These are phyloP conservation scores for Pyricularia grisea DNA, from an alignment of 2,329 filamentous ascomycete genomes.

Conservation along the genomic window DNA sequence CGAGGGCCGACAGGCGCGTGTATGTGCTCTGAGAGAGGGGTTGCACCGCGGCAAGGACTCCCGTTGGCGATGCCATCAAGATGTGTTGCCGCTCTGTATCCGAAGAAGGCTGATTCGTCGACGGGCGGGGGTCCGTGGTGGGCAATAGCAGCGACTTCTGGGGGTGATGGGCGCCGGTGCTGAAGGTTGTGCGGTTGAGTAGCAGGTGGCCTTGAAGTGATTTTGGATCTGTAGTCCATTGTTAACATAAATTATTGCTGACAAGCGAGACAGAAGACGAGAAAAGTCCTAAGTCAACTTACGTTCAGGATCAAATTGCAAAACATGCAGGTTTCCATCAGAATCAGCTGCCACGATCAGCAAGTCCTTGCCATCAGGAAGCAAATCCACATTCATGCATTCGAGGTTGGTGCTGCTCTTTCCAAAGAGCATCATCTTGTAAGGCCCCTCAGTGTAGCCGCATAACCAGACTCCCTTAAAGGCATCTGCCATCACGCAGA, in stretches of 20 bases:
- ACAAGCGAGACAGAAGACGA: neutral
- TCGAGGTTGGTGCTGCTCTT: slow-evolving; percentile 75
- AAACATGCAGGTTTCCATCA: slow-evolving; percentile 75
- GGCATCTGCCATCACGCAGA: slow-evolving; percentile 82
- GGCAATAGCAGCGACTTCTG: slow-evolving; percentile 69
- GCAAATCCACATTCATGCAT: slow-evolving; percentile 73
- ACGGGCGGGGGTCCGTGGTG: slow-evolving; percentile 37
- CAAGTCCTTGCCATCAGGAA: slow-evolving; percentile 76
- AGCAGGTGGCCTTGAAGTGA: slow-evolving; percentile 82
- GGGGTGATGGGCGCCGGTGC: slow-evolving; percentile 68
- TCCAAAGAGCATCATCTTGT: slow-evolving; percentile 86
- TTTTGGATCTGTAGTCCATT: slow-evolving; percentile 62
- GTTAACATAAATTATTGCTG: slow-evolving; percentile 15
- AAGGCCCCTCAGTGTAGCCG: slow-evolving; percentile 93
- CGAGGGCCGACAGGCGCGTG: slow-evolving; percentile 71
- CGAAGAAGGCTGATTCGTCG: neutral
- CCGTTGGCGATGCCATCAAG: slow-evolving; percentile 36
- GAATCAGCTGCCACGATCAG: slow-evolving; percentile 77
- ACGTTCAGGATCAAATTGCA: slow-evolving; percentile 95
- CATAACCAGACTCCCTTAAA: slow-evolving; percentile 95
- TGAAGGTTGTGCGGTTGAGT: slow-evolving; percentile 80
- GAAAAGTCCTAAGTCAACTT: slow-evolving; percentile 25
- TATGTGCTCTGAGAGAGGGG: slow-evolving; percentile 74
- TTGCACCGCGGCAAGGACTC: slow-evolving; percentile 66
- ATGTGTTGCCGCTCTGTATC: slow-evolving; percentile 9